Evolutionary conservation across 805 yeast genomes (phyloP).

Genomic region (Myxozyma geophila): DNA sequence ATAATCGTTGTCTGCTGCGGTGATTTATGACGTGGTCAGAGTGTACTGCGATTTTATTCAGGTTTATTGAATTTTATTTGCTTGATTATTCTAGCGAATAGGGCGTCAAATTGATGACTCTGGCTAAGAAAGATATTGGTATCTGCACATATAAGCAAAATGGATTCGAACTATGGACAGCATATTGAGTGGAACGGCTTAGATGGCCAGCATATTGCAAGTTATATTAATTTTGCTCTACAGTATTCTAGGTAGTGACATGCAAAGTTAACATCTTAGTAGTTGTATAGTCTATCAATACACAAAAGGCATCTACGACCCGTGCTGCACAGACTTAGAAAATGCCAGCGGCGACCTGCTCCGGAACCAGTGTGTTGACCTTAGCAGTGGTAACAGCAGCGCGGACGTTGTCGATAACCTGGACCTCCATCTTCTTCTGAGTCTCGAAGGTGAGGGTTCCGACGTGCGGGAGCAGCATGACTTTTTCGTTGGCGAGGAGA

Average conservation of each 20-base stretch:
- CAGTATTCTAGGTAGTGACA: too few species aligned
- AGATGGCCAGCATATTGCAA: too few species aligned
- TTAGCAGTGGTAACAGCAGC: constrained; percentile 66
- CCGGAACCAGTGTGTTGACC: constrained; percentile 81
- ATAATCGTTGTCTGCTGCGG: too few species aligned
- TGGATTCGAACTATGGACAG: too few species aligned
- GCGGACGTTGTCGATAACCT: constrained; percentile 69
- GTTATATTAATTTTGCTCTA: neutral
- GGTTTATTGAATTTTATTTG: too few species aligned
- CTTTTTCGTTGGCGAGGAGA: constrained; percentile 54
- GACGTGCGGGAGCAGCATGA: constrained; percentile 83
- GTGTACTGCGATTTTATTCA: too few species aligned
- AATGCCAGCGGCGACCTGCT: constrained; percentile 44
- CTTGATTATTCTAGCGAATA: too few species aligned
- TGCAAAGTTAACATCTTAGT: neutral
- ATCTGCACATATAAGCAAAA: too few species aligned
- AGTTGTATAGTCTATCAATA: neutral
- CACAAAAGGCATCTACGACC: neutral
- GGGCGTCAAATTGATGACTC: too few species aligned
- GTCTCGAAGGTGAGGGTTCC: constrained; percentile 83
- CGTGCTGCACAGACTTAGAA: neutral
- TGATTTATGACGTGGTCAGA: too few species aligned
- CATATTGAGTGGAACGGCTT: too few species aligned
- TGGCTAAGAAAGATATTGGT: too few species aligned
- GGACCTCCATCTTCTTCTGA: constrained; percentile 76